Evolutionary conservation across 768 basidiomycete species (phyloP).

Genomic region (Mycena capillaripes): DNA sequence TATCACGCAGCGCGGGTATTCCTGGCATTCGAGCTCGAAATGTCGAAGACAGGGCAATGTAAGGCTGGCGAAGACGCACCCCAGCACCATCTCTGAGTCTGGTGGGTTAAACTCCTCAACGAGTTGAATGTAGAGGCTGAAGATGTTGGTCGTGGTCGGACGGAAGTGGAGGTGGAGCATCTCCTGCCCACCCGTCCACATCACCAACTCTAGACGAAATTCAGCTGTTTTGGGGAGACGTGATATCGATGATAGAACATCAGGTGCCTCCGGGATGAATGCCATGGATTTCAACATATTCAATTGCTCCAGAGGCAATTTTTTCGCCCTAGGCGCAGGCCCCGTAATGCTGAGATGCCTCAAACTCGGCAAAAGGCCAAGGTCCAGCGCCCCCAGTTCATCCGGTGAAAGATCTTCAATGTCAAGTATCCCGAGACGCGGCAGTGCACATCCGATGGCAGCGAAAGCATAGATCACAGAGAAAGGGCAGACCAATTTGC

Average conservation of each 20-base stretch:
- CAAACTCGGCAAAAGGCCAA: background rate
- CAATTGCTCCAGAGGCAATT: background rate
- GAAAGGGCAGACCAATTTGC: background rate
- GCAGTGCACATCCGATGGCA: background rate
- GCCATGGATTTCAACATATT: background rate
- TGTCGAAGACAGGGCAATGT: background rate
- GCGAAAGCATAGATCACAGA: background rate
- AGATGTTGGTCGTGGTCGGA: background rate
- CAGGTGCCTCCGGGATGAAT: background rate
- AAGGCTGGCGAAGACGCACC: background rate
- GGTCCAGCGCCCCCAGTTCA: background rate
- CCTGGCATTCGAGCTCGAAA: background rate
- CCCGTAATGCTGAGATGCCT: background rate
- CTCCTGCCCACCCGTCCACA: background rate
- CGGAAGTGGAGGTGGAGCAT: background rate
- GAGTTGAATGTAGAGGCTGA: background rate
- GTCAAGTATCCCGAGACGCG: background rate
- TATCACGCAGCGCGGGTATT: background rate
- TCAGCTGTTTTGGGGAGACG: background rate
- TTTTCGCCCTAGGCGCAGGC: too few species aligned
- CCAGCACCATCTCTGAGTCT: background rate
- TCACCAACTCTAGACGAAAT: background rate
- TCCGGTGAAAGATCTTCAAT: background rate
- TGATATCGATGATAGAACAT: background rate
- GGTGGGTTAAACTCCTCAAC: too few species aligned